These are phyloP conservation scores for Corchorus capsularis DNA, from an alignment of 345 rosid species.

Conservation along the genomic window DNA sequence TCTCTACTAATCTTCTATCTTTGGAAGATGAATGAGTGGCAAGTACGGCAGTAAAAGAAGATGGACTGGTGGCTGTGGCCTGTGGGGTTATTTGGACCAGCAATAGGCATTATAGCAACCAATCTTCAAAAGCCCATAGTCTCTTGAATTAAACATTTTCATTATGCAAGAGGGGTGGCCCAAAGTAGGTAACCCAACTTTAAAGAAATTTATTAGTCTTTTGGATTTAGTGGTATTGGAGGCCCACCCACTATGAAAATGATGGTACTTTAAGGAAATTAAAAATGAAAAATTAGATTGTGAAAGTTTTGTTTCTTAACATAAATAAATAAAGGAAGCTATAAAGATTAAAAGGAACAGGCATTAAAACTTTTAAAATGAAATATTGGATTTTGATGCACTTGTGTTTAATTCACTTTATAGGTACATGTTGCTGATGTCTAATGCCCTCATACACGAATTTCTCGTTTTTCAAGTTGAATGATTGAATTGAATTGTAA, in stretches of 20 bases:
- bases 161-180: background rate
- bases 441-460: background rate
- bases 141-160: background rate
- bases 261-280: background rate
- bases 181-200: background rate
- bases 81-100: background rate
- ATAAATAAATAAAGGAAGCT: background rate
- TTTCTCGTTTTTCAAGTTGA: background rate
- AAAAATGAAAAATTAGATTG: background rate
- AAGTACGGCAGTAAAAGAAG: background rate
- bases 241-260: background rate
- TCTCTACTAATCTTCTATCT: background rate
- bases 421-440: background rate
- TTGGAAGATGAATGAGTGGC: too few species aligned
- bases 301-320: background rate
- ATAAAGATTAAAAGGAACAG: background rate
- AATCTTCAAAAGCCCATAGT: background rate
- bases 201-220: background rate
- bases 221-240: background rate
- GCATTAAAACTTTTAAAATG: background rate
- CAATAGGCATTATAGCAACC: background rate
- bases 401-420: background rate
- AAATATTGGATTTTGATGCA: background rate
- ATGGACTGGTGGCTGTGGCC: background rate
- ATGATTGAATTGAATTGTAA: background rate